These are phyloP conservation scores for Sporothrix luriei DNA, from an alignment of 2,329 filamentous ascomycete genomes.

Conservation along the genomic window DNA sequence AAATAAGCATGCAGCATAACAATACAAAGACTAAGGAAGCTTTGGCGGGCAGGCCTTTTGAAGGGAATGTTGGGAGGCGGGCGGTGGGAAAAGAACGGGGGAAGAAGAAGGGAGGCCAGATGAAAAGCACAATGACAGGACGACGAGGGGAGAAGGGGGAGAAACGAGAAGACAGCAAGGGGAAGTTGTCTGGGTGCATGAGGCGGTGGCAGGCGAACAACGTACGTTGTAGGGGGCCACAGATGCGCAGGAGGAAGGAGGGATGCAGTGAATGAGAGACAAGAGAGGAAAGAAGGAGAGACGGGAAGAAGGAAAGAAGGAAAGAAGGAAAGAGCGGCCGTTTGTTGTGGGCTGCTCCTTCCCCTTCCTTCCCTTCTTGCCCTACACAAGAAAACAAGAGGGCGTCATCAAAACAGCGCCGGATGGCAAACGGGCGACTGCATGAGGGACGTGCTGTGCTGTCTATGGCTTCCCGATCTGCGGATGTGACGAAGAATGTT, in stretches of 20 bases:
- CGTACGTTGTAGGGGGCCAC: slow-evolving; percentile 13
- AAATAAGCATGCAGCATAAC: slow-evolving; percentile 30
- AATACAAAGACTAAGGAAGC: slow-evolving; percentile 14
- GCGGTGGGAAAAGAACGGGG: background rate
- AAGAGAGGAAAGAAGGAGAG: no score
- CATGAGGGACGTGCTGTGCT: slow-evolving; percentile 29
- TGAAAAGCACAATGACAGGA: slow-evolving; percentile 6
- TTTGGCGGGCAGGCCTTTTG: background rate
- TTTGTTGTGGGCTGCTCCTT: slow-evolving; percentile 1
- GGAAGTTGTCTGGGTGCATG: slow-evolving; percentile 19
- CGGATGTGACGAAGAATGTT: slow-evolving; percentile 24
- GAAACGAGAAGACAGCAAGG: slow-evolving; percentile 8
- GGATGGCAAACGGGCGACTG: slow-evolving; percentile 25
- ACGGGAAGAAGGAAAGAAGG: no score
- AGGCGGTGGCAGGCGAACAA: slow-evolving; percentile 24
- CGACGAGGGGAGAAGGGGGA: background rate
- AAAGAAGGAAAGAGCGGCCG: slow-evolving; percentile 19
- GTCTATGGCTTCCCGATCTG: slow-evolving; percentile 28
- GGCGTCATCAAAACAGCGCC: background rate
- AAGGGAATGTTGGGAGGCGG: background rate
- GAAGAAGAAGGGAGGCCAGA: slow-evolving; percentile 19
- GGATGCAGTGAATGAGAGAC: slow-evolving; percentile 13
- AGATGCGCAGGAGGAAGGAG: slow-evolving; percentile 21
- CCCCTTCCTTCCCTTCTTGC: slow-evolving; percentile 11
- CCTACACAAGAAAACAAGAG: slow-evolving; percentile 7